These are phyloP conservation scores for Trichophaea hybrida DNA, from an alignment of 2,329 filamentous ascomycete species.

Conservation along the genomic window DNA sequence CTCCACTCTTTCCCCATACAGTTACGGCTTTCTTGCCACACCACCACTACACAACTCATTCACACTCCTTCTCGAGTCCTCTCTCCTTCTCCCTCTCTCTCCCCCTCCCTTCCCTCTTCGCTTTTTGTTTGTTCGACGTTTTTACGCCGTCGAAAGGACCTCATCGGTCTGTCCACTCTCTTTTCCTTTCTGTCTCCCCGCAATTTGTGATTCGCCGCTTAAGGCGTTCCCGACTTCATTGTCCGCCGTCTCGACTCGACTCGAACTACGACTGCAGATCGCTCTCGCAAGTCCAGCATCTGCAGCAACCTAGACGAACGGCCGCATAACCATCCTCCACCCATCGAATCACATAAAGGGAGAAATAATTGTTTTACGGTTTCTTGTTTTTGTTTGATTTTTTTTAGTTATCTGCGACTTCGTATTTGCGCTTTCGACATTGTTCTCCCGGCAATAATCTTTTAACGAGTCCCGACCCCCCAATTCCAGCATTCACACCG, in stretches of 20 bases:
- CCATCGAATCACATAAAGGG: neutral
- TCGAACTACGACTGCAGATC: conserved; percentile 1
- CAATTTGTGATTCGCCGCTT: neutral
- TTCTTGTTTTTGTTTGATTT: neutral
- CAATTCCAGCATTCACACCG: neutral
- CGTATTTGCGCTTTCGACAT: neutral
- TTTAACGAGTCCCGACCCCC: neutral
- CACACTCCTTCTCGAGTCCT: conserved; percentile 10
- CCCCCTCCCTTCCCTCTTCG: conserved; percentile 7
- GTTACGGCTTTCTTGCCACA: neutral
- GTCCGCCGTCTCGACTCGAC: neutral
- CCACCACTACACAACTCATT: neutral
- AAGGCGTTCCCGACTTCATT: neutral
- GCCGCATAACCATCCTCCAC: neutral
- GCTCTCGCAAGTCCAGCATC: neutral
- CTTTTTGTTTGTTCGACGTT: conserved; percentile 14
- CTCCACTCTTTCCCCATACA: conserved; percentile 14
- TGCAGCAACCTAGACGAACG: neutral
- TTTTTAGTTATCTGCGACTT: neutral
- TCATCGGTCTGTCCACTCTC: conserved; percentile 22
- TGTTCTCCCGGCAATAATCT: neutral
- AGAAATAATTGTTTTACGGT: neutral
- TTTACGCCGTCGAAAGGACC: conserved; percentile 13
- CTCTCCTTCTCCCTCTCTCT: conserved; percentile 7
- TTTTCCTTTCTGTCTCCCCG: conserved; percentile 13